Evolutionary conservation across 2,329 filamentous ascomycete species (phyloP).

Genomic region (Pseudogymnoascus sp.): DNA sequence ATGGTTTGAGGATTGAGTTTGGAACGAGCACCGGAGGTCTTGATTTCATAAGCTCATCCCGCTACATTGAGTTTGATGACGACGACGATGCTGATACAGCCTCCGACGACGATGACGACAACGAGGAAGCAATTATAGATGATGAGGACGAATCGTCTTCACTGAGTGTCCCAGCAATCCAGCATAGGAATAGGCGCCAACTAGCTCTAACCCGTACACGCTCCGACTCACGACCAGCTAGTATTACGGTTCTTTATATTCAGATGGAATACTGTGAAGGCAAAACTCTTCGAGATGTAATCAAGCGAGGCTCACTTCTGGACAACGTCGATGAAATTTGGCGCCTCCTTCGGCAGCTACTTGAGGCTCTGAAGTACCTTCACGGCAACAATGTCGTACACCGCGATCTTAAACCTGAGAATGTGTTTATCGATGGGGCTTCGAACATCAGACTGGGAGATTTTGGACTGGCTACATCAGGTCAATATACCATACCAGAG

Average conservation of each 20-base stretch:
- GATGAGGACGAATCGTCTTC: slow-evolving; percentile 28
- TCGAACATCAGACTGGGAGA: slow-evolving; percentile 87
- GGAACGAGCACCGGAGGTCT: slow-evolving; percentile 62
- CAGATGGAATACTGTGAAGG: slow-evolving; percentile 95
- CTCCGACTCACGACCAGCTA: slow-evolving; percentile 19
- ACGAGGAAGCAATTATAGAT: slow-evolving; percentile 29
- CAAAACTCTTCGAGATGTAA: slow-evolving; percentile 78
- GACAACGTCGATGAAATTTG: slow-evolving; percentile 66
- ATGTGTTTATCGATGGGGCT: slow-evolving; percentile 86
- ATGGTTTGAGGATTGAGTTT: slow-evolving; percentile 23
- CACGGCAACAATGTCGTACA: slow-evolving; percentile 89
- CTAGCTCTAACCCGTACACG: slow-evolving; percentile 21
- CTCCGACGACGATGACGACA: slow-evolving; percentile 31
- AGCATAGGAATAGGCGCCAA: slow-evolving; percentile 18
- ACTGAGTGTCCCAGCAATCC: slow-evolving; percentile 12
- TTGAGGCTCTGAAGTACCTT: slow-evolving; percentile 85
- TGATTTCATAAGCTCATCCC: slow-evolving; percentile 87
- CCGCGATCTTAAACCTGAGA: slow-evolving; percentile 92
- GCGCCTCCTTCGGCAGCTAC: slow-evolving; percentile 82
- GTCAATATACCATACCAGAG: slow-evolving; percentile 58
- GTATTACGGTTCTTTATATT: slow-evolving; percentile 5
- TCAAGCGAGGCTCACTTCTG: slow-evolving; percentile 64
- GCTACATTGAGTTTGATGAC: slow-evolving; percentile 70
- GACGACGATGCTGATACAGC: slow-evolving; percentile 38
- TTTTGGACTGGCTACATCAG: slow-evolving; percentile 87